Base-by-base conservation (phyloP, 257 asterid species). In the Henckelia pumila region DNA sequence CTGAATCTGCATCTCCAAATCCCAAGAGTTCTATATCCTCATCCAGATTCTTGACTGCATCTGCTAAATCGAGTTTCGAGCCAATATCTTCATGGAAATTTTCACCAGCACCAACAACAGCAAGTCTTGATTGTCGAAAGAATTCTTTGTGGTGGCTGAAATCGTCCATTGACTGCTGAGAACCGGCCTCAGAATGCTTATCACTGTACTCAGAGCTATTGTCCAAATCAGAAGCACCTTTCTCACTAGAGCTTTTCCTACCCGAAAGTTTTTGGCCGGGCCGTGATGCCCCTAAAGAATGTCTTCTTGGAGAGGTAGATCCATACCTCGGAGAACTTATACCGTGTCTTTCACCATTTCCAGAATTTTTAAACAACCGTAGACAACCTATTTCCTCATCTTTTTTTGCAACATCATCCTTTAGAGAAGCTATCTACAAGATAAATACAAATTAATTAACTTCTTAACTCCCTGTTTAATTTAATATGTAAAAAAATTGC, bases 301-400 rank as follows among this genome's bases (percentile, higher is more conserved):
- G 6, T 67, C 60, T 78, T 30, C 60, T 64, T 53, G 70, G 76
- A 61, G 74, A 70, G 59, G 66, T 50, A 56, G 76, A 63, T 53
- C 71, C 79, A 75, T 73, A 73, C 64, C 81, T 74, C 25, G 82
- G 81, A 6, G 86, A 76, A 76, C 53, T 68, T 72, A 75, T 57
- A 59, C 82, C 59, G 6, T 44, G 82, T 61, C 85, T 83, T 66
- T 85, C 96, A 56, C 74, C 74, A 32, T 72, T 80, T 58, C 80
- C 84, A 69, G 75, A 76, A 56, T 69, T 67, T 82, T 71, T 86
- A 65, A 66, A 74, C 35, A 37, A 78, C 73, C 84, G 76, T 62
- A 94, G 68, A 62, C 88, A 78, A 57, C 72, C 86, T 47, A 93
- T 84, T 75, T 94, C 96, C 32, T 88, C 93, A 11, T 94, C 99